Percentiles rank a stretch among this genome's conserved stretches.
Evolutionary conservation across 2,329 filamentous ascomycete species (phyloP).

Genomic region (Stachybotrys echinatus): DNA sequence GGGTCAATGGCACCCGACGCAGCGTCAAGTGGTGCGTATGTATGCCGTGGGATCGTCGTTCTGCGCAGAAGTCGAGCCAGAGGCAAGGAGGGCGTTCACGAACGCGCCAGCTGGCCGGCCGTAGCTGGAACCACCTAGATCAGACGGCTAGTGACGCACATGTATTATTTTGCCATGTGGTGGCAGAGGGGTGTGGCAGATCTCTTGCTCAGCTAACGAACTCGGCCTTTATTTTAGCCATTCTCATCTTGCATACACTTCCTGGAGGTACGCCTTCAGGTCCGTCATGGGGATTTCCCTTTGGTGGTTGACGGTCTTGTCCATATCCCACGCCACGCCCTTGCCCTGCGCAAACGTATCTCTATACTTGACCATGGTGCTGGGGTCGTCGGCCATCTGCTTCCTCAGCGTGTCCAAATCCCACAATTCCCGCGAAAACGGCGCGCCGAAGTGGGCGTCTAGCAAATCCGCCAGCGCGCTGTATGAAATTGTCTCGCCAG

Average conservation of each 20-base stretch:
- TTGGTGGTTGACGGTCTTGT: conserved; percentile 46
- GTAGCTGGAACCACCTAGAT: too few relatives aligned
- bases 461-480: conserved; percentile 45
- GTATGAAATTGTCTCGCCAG: conserved; percentile 60
- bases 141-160: too few relatives aligned
- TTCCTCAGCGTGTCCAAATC: conserved; percentile 34
- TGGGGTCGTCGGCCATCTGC: conserved; percentile 41
- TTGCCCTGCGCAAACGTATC: conserved; percentile 53
- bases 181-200: too few relatives aligned
- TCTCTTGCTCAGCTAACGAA: background rate
- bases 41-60: too few relatives aligned
- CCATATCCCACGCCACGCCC: conserved; percentile 54
- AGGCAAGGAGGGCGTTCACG: too few relatives aligned
- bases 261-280: conserved; percentile 32
- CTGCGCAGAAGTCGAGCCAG: too few relatives aligned
- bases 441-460: conserved; percentile 29
- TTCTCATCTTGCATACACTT: conserved; percentile 9
- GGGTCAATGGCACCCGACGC: too few relatives aligned
- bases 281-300: conserved; percentile 38
- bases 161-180: too few relatives aligned
- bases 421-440: conserved; percentile 46
- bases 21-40: too few relatives aligned
- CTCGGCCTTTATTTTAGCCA: background rate
- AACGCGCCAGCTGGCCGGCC: too few relatives aligned
- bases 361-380: conserved; percentile 53